Evolutionary conservation across 1,284 basidiomycete species (phyloP).

Genomic region (Pseudozyma pruni): DNA sequence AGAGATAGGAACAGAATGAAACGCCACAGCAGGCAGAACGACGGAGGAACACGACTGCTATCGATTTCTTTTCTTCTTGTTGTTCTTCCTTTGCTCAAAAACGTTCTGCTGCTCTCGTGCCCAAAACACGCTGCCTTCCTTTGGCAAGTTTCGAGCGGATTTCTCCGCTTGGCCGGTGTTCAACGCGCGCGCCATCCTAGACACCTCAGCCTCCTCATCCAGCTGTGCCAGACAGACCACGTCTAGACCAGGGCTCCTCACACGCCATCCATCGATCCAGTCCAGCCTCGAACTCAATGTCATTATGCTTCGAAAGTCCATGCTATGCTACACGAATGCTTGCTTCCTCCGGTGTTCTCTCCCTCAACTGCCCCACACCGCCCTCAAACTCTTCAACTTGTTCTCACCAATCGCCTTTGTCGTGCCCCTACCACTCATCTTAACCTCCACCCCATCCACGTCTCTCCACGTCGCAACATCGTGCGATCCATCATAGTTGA

Average conservation of each 20-base stretch:
- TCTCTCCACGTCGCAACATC: slow-evolving; percentile 23
- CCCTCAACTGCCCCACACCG: slow-evolving; percentile 53
- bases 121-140: too few relatives aligned
- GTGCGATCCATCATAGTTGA: slow-evolving; percentile 13
- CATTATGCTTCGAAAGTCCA: slow-evolving; percentile 3
- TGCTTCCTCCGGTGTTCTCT: too few relatives aligned
- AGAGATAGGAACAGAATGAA: too few relatives aligned
- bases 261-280: not conserved
- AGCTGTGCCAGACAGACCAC: too few relatives aligned
- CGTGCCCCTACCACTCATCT: slow-evolving; percentile 55
- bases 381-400: slow-evolving; percentile 51
- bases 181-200: too few relatives aligned
- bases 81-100: too few relatives aligned
- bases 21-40: too few relatives aligned
- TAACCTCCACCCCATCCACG: slow-evolving; percentile 31
- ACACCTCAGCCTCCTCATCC: not conserved
- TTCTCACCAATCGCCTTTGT: slow-evolving; percentile 56
- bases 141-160: too few relatives aligned
- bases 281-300: not conserved
- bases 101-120: too few relatives aligned
- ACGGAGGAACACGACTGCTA: too few relatives aligned
- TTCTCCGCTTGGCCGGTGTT: slow-evolving; percentile 6
- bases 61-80: too few relatives aligned
- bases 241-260: too few relatives aligned
- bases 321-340: not conserved